phyloP scores from a whole-genome alignment of 805 yeast species.

The Barnettozyma populi region DNA sequence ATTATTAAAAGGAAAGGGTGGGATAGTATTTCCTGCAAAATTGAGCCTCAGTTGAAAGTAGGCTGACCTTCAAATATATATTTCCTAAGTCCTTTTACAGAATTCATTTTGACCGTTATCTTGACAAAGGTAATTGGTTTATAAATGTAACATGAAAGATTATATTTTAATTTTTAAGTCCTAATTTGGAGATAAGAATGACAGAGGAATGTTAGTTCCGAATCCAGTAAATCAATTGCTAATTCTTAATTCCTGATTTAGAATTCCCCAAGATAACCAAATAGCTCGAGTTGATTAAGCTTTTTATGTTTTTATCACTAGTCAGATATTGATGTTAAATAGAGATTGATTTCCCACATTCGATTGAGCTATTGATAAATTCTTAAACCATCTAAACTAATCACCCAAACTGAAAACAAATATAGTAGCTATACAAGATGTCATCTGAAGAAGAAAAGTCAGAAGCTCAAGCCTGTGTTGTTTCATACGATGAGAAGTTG shows the following conservation, averaged over 20 bases:
- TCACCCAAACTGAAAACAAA: not conserved
- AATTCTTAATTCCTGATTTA: not conserved
- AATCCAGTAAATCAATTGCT: conserved; percentile 1
- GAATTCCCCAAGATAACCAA: not conserved
- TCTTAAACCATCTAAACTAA: not conserved
- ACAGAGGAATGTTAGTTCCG: not conserved
- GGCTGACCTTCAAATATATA: conserved; percentile 4
- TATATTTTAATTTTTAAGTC: not conserved
- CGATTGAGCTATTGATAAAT: not conserved
- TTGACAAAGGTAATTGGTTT: not conserved
- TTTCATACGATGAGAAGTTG: conserved; percentile 2
- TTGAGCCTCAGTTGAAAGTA: not conserved
- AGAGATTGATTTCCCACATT: not conserved
- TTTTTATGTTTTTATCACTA: not conserved
- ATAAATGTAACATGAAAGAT: not conserved
- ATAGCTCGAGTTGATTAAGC: not conserved
- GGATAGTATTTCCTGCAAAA: not conserved
- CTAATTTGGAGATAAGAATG: conserved; percentile 1
- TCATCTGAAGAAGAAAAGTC: conserved; percentile 1
- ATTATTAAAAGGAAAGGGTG: conserved; percentile 1
- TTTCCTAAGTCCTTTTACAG: not conserved
- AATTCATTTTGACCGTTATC: not conserved
- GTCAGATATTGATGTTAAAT: not conserved
- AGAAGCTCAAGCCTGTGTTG: not conserved
- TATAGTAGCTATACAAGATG: conserved; percentile 1